These are phyloP conservation scores for Aureobasidium sp. DNA, from an alignment of 2,329 filamentous ascomycete species.

Conservation along the genomic window DNA sequence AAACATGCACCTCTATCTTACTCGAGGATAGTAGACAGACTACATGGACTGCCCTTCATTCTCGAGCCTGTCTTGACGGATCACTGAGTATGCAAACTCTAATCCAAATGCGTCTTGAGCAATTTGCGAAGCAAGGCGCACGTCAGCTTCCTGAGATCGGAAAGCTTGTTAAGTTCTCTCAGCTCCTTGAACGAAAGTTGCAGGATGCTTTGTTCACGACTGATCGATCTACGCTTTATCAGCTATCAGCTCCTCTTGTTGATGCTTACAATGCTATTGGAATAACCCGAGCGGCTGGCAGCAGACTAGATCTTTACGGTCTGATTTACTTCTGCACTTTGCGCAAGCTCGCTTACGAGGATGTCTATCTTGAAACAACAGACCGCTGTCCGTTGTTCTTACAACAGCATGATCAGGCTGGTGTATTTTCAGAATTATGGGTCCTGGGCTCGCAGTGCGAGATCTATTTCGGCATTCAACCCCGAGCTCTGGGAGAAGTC, in stretches of 20 bases:
- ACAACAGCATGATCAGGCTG: constrained; percentile 53
- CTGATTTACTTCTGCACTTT: constrained; percentile 51
- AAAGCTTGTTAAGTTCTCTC: constrained; percentile 13
- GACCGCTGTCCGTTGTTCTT: constrained; percentile 56
- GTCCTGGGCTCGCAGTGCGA: constrained; percentile 56
- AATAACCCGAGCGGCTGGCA: neutral
- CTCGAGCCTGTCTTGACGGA: constrained; percentile 15
- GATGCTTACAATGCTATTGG: constrained; percentile 11
- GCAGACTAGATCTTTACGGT: constrained; percentile 43
- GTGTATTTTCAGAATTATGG: constrained; percentile 56
- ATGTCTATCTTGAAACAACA: constrained; percentile 55
- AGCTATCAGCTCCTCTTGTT: constrained; percentile 11
- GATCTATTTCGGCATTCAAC: constrained; percentile 49
- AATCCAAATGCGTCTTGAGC: constrained; percentile 11
- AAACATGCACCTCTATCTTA: neutral
- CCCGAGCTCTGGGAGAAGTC: constrained; percentile 16
- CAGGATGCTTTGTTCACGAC: constrained; percentile 29
- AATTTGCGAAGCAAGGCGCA: constrained; percentile 13
- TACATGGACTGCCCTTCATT: constrained; percentile 13
- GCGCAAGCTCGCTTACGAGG: constrained; percentile 49
- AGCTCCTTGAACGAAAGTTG: constrained; percentile 13
- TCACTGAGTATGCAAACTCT: constrained; percentile 8
- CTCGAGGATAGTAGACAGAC: constrained; percentile 13
- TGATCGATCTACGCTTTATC: constrained; percentile 17
- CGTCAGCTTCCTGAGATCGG: constrained; percentile 13